Evolutionary conservation across 2,329 filamentous ascomycete genomes (phyloP), one percentile per base, ranked within the genome.

Genomic region (Microsporum canis): DNA sequence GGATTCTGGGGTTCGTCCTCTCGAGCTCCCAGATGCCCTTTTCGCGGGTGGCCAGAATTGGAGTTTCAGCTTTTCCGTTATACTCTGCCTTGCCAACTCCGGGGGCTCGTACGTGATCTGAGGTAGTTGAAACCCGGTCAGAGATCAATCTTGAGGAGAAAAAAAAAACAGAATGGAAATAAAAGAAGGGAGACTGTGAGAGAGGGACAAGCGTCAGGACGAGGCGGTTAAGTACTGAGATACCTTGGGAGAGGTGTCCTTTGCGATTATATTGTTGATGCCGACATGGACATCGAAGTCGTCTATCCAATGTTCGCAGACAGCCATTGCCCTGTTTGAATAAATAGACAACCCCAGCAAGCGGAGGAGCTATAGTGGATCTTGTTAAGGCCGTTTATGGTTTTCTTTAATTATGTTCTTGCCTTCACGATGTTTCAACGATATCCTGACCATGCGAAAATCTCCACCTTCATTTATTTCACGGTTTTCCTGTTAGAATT

Each of bases 221-320:
- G 27, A 23, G 34, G 12, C 39, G n/a, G 5, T 57, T 38, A 17
- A 5, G n/a, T 56, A 63, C 61, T 61, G 43, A 27, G 6, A 47
- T 49, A 69, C 67, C 63, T 64, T 62, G 3, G 65, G 63, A 31
- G 63, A 66, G 4, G 65, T 66, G 45, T 64, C 65, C 63, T 63
- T 65, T 51, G 66, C 66, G 36, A 68, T 64, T 51, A 67, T 62
- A 53, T 68, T 68, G 58, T 68, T 68, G 34, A 68, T 62, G 23
- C 67, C 66, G 36, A 65, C 58, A 56, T 63, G 63, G 61, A 65
- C 60, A 51, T 63, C 63, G 60, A 59, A 45, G 53, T 65, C 49
- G 49, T 53, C 49, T 34, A 53, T 53, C 27, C 49, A 53, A 12
- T 53, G 31, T 33, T 53, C 27, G 27, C 49, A 53, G 49, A 53